A percentile compares a stretch with the other conserved stretches of the same genome.
These are phyloP conservation scores for Wallacemonas collosoma DNA, from an alignment of 208 protist genomes.

Conservation along the genomic window DNA sequence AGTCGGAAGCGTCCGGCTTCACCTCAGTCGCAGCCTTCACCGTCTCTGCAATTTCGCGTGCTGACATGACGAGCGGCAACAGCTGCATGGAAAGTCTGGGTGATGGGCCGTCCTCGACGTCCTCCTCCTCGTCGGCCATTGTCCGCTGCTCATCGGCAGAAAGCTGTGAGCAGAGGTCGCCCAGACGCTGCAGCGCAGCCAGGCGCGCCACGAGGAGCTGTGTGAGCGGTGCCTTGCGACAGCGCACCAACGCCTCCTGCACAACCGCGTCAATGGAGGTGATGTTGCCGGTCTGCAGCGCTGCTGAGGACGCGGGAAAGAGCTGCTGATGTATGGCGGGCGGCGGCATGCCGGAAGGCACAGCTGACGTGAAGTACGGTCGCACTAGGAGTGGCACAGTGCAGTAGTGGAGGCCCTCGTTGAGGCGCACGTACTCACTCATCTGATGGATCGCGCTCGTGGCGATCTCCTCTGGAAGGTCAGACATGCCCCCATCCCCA, in stretches of 20 bases:
- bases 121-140: slow-evolving; percentile 15
- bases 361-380: slow-evolving; percentile 22
- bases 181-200: slow-evolving; percentile 20
- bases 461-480: slow-evolving; percentile 47
- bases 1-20: too few relatives aligned
- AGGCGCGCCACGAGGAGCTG: slow-evolving; percentile 29
- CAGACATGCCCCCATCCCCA: slow-evolving; percentile 14
- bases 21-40: slow-evolving; percentile 20
- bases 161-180: slow-evolving; percentile 28
- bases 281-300: slow-evolving; percentile 24
- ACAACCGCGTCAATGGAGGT: slow-evolving; percentile 37
- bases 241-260: slow-evolving; percentile 45
- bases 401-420: slow-evolving; percentile 50
- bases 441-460: slow-evolving; percentile 34
- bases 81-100: slow-evolving; percentile 31
- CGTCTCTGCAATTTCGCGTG: slow-evolving; percentile 50
- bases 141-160: slow-evolving; percentile 19
- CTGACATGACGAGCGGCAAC: slow-evolving; percentile 67
- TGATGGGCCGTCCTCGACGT: slow-evolving; percentile 26
- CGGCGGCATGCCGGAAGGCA: slow-evolving; percentile 25
- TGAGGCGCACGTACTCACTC: slow-evolving; percentile 39
- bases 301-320: slow-evolving; percentile 3
- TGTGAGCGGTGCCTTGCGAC: slow-evolving; percentile 59
- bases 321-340: slow-evolving; percentile 26
- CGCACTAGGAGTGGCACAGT: slow-evolving; percentile 67